Evolutionary conservation across 306 rosid genomes (phyloP).

Genomic region (Dalbergia cochinchinensis): DNA sequence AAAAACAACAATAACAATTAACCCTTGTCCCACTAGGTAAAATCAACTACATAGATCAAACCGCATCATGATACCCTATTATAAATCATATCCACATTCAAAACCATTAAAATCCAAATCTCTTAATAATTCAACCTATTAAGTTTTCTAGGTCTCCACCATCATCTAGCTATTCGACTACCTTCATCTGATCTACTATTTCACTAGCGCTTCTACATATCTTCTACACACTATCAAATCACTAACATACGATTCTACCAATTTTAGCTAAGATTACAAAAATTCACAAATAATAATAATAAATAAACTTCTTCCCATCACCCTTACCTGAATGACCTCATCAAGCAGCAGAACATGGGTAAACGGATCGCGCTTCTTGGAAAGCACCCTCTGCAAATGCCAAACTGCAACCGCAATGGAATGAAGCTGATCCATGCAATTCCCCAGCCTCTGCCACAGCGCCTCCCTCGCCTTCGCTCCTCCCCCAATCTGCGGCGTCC

Average conservation of each 20-base stretch:
- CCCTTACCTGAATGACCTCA: slow-evolving; percentile 82
- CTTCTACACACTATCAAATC: too few species aligned
- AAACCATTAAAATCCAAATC: too few species aligned
- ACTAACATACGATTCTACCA: neutral
- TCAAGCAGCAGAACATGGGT: slow-evolving; percentile 95
- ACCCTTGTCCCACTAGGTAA: neutral
- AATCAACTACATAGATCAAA: too few species aligned
- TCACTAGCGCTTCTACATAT: neutral
- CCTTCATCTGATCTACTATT: neutral
- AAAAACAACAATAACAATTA: too few species aligned
- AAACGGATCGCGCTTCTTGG: slow-evolving; percentile 93
- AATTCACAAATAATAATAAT: neutral
- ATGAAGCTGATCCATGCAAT: slow-evolving; percentile 91
- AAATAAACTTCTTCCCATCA: neutral
- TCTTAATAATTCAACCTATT: neutral
- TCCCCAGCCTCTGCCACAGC: slow-evolving; percentile 90
- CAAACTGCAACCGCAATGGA: slow-evolving; percentile 84
- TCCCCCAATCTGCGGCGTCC: slow-evolving; percentile 91
- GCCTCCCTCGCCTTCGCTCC: slow-evolving; percentile 93
- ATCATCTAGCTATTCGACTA: neutral
- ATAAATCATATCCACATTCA: neutral
- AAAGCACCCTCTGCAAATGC: slow-evolving; percentile 97
- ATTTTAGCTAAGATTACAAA: neutral
- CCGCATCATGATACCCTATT: neutral
- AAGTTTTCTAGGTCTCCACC: neutral